Evolutionary conservation across 768 basidiomycete species (phyloP).

Genomic region (Russula sp.): DNA sequence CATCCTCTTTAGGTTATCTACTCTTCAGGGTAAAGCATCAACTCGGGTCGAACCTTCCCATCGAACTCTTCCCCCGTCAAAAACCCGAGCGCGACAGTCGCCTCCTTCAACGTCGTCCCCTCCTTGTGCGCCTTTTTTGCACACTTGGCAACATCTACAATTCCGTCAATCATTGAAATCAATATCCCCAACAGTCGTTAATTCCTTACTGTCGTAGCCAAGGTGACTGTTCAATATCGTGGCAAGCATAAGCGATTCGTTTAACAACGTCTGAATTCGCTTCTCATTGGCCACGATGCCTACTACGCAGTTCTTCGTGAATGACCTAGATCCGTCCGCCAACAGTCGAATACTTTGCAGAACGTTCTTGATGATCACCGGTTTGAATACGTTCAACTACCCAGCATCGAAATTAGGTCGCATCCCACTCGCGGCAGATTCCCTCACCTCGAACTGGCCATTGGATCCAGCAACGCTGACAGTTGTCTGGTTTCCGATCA

Average conservation of each 20-base stretch:
- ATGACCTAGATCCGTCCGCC: conserved; percentile 89
- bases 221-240: conserved; percentile 94
- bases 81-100: conserved; percentile 82
- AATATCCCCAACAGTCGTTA: background rate
- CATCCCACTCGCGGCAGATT: background rate
- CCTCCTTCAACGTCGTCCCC: conserved; percentile 93
- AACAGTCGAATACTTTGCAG: conserved; percentile 92
- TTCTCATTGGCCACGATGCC: conserved; percentile 97
- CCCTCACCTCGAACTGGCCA: conserved; percentile 90
- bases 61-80: conserved; percentile 91
- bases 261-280: conserved; percentile 79
- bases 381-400: conserved; percentile 98
- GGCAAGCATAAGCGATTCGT: conserved; percentile 97
- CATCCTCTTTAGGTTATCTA: conserved; percentile 6
- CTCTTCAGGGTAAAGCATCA: conserved; percentile 76
- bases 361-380: conserved; percentile 97
- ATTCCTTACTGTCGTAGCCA: conserved; percentile 88
- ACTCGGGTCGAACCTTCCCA: conserved; percentile 83
- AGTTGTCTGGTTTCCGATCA: conserved; percentile 94
- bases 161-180: conserved; percentile 16
- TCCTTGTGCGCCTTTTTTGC: conserved; percentile 99
- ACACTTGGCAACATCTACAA: conserved; percentile 89
- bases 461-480: conserved; percentile 90
- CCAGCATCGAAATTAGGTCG: background rate
- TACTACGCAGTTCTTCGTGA: conserved; percentile 95